Conservation (phyloP, 2,329 filamentous ascomycete species). For the Sporothrix euskadiensis region DNA sequence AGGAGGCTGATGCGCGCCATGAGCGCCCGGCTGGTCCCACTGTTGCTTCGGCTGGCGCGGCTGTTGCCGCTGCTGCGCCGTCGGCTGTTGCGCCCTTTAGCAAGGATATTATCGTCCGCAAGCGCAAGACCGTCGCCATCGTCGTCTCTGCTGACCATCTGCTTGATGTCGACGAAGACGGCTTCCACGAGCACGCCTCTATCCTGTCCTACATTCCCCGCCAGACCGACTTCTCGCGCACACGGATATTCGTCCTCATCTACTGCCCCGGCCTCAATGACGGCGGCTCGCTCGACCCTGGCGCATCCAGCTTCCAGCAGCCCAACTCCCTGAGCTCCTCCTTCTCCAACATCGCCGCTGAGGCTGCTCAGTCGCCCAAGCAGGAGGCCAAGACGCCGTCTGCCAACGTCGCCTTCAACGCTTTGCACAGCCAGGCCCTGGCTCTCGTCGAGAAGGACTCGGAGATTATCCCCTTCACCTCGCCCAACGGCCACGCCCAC, state of each 20-base stretch:
- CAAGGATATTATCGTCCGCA: slow-evolving; percentile 37
- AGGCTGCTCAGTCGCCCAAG: slow-evolving; percentile 67
- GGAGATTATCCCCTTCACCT: slow-evolving; percentile 87
- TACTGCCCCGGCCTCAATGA: slow-evolving; percentile 82
- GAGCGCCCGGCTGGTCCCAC: slow-evolving; percentile 31
- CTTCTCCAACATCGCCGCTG: slow-evolving; percentile 80
- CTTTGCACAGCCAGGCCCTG: slow-evolving; percentile 77
- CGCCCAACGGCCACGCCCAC: slow-evolving; percentile 77
- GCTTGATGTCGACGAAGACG: slow-evolving; percentile 59
- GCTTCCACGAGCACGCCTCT: slow-evolving; percentile 75
- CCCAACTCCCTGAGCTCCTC: slow-evolving; percentile 73
- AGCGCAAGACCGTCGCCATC: slow-evolving; percentile 78
- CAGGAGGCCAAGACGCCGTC: slow-evolving; percentile 59
- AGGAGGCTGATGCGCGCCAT: slow-evolving; percentile 74
- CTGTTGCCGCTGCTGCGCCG: background rate
- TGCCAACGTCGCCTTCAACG: slow-evolving; percentile 67
- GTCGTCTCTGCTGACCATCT: slow-evolving; percentile 78
- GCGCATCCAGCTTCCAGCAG: slow-evolving; percentile 51
- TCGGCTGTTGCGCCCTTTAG: background rate
- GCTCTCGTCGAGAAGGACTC: slow-evolving; percentile 78
- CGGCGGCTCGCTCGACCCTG: slow-evolving; percentile 52
- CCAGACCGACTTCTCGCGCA: slow-evolving; percentile 69
- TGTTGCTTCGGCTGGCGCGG: background rate
- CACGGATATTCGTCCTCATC: slow-evolving; percentile 84
- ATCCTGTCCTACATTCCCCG: slow-evolving; percentile 86